phyloP scores from a whole-genome alignment of 805 yeast genomes.

The Suhomyces sp. region DNA sequence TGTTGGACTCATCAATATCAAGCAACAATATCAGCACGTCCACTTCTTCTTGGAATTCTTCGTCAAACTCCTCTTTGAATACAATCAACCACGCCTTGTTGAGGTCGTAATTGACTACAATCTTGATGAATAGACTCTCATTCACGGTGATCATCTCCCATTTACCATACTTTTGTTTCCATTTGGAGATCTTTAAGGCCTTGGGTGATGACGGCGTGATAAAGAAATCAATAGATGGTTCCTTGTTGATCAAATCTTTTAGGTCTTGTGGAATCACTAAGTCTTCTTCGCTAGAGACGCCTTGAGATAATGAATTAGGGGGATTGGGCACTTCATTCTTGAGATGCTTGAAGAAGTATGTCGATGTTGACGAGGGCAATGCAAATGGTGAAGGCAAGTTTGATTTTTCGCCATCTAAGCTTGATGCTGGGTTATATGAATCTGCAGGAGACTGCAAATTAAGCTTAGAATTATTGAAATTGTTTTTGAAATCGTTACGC shows the following conservation, averaged over 20 bases:
- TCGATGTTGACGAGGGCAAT: conserved; percentile 43
- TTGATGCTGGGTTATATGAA: conserved; percentile 6
- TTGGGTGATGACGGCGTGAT: conserved; percentile 34
- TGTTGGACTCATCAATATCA: conserved; percentile 21
- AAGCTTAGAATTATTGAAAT: not conserved
- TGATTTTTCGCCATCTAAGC: conserved; percentile 5
- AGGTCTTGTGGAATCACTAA: conserved; percentile 35
- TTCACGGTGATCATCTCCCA: conserved; percentile 44
- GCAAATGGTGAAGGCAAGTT: conserved; percentile 40
- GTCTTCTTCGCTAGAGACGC: conserved; percentile 14
- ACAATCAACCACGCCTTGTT: conserved; percentile 37
- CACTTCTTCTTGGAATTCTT: conserved; percentile 24
- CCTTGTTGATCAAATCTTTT: conserved; percentile 37
- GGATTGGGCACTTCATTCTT: conserved; percentile 7
- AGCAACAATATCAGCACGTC: conserved; percentile 38
- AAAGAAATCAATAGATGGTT: conserved; percentile 36
- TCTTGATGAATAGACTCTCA: conserved; percentile 35
- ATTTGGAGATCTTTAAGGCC: conserved; percentile 38
- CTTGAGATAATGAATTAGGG: conserved; percentile 1
- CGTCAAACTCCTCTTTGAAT: conserved; percentile 39
- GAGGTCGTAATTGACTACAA: conserved; percentile 36
- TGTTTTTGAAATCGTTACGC: not conserved
- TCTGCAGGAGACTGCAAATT: not conserved
- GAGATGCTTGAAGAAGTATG: conserved; percentile 36
- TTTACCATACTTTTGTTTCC: conserved; percentile 41